Evolutionary conservation across 116 monocot genomes (phyloP).

Genomic region (Posidonia oceanica): DNA sequence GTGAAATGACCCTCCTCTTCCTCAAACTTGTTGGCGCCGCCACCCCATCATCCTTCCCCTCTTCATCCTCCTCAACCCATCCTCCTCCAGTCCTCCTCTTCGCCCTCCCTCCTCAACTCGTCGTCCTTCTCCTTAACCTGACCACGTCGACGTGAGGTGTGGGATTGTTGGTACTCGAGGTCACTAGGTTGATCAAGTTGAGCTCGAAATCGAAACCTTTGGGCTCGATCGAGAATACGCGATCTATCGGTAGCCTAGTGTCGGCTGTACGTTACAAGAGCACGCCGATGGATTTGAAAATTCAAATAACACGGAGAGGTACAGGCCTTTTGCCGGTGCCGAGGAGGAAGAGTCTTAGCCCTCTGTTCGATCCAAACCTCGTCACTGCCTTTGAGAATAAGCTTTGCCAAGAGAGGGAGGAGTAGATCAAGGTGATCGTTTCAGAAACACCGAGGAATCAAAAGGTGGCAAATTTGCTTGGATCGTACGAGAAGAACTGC

Average conservation of each 20-base stretch:
- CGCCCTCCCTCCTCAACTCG: no score
- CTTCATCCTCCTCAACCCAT: no score
- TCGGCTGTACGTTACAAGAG: not conserved
- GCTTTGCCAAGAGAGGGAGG: conserved; percentile 30
- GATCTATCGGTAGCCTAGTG: not conserved
- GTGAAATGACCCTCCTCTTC: no score
- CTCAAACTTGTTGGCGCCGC: no score
- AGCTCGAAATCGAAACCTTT: not conserved
- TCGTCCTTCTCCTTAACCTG: no score
- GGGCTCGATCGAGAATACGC: conserved; percentile 5
- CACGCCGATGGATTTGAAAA: not conserved
- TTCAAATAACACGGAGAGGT: not conserved
- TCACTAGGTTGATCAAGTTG: not conserved
- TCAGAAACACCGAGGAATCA: conserved; percentile 5
- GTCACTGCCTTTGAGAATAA: conserved; percentile 57
- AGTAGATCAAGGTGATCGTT: conserved; percentile 43
- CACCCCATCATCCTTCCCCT: no score
- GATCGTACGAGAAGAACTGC: conserved; percentile 41
- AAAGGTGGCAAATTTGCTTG: conserved; percentile 21
- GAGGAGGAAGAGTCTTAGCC: conserved; percentile 35
- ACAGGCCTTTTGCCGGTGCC: not conserved
- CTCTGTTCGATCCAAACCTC: conserved; percentile 77
- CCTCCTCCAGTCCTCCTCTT: no score
- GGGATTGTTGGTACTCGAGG: not conserved
- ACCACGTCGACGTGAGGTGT: no score